Evolutionary conservation across 2,329 filamentous ascomycete species (phyloP).

Genomic region (Furcasterigmium sp.): DNA sequence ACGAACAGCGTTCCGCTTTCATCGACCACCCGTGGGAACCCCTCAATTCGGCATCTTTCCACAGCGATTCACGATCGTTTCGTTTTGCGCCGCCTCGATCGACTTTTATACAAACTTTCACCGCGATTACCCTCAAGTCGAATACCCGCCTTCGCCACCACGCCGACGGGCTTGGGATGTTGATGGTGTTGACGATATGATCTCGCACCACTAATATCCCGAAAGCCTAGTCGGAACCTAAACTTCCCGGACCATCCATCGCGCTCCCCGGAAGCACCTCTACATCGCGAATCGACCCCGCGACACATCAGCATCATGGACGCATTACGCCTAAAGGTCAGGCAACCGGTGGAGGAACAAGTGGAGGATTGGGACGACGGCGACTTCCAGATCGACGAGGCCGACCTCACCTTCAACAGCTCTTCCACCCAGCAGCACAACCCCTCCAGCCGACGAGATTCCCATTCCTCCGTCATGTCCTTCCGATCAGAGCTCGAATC

Average conservation of each 20-base stretch:
- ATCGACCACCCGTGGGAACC: conserved; percentile 2
- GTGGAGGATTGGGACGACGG: conserved; percentile 80
- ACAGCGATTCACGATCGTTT: not conserved
- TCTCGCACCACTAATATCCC: conserved; percentile 13
- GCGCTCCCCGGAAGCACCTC: conserved; percentile 2
- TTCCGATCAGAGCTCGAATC: conserved; percentile 79
- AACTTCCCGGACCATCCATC: conserved; percentile 1
- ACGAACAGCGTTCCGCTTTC: conserved; percentile 9
- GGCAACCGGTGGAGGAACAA: conserved; percentile 50
- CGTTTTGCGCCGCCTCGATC: conserved; percentile 1
- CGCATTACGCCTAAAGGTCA: conserved; percentile 45
- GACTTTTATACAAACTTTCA: not conserved
- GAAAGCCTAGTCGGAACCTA: conserved; percentile 12
- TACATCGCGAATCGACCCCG: not conserved
- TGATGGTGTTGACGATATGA: conserved; percentile 16
- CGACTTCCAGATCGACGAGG: conserved; percentile 65
- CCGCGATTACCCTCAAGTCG: too few relatives aligned
- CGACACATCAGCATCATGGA: conserved; percentile 40
- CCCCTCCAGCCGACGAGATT: conserved; percentile 59
- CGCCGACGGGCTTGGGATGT: conserved; percentile 6
- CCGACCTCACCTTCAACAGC: conserved; percentile 53
- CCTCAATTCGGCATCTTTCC: not conserved
- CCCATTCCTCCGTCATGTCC: conserved; percentile 75
- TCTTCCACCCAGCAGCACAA: conserved; percentile 33
- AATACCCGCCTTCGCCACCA: not conserved